Evolutionary conservation across 345 rosid species (phyloP), one percentile per base, ranked within the genome.

Genomic region (Eucalyptus globulus): DNA sequence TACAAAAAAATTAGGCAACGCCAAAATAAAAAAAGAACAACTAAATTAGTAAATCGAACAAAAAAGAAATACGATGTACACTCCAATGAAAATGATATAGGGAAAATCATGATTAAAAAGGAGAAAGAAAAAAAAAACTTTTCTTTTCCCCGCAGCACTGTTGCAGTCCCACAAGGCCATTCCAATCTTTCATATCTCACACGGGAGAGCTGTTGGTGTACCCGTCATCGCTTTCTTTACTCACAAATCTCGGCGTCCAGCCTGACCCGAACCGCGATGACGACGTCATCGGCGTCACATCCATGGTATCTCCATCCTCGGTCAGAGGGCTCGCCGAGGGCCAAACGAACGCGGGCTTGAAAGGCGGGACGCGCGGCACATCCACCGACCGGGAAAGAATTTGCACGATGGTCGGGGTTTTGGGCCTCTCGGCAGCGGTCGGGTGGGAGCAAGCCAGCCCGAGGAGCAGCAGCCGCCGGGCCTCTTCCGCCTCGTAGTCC

Each of bases 291-390:
- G 93, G 91, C 65, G 92, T 92, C 22, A 92, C 89, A 24, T 87
- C 92, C 3, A 89, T 51, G 8, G 90, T 87, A 49, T 81, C 44
- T 22, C 47, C 91, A 29, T 80, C 62, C 31, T 56, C 85, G 81
- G 88, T 80, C 89, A 49, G 17, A 3, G 86, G 89, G 11, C 85
- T 87, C 86, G 15, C 50, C 51, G 89, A 56, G 11, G 90, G 91
- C 97, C 95, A 95, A 15, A 93, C 88, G 26, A 94, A 95, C 4
- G 94, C 90, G 0, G 95, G 95, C 90, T 92, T 94, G 67, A 93
- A 93, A 3, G 93, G 94, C 2, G 95, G 94, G 13, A 95, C 93
- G 24, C 12, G 47, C 19, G 95, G 95, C 80, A 56, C 87, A 1
- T 91, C 80, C 89, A 92, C 90, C 6, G 94, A 72, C n/a, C 94